Evolutionary conservation across 495 filamentous ascomycete species (phyloP).

Genomic region (Aspergillus cavernicola): DNA sequence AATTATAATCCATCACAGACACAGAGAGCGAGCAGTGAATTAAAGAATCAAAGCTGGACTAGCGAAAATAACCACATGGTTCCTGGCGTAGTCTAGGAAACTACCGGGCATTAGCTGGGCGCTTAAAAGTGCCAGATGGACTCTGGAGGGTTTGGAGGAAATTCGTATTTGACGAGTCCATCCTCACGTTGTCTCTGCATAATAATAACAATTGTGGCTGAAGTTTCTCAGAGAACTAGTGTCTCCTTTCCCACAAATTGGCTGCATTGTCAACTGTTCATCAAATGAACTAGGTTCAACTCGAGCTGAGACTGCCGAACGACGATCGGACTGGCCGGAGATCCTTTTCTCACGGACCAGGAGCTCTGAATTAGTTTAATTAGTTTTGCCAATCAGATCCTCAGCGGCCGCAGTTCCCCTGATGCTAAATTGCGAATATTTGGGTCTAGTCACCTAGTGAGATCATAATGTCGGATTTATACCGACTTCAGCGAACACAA

Average conservation of each 20-base stretch:
- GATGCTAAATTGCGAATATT: background rate
- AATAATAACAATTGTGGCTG: background rate
- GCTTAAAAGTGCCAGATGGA: background rate
- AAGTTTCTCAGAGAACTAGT: background rate
- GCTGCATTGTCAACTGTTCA: background rate
- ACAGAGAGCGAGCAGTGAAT: background rate
- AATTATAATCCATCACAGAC: background rate
- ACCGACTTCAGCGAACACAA: background rate
- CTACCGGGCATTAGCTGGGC: background rate
- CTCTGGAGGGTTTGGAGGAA: background rate
- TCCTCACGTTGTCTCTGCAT: background rate
- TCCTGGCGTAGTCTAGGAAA: constrained; percentile 6
- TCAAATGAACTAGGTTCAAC: background rate
- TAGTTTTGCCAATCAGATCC: constrained; percentile 4
- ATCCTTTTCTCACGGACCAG: constrained; percentile 13
- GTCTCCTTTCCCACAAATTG: background rate
- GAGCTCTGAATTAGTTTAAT: background rate
- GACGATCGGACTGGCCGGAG: constrained; percentile 16
- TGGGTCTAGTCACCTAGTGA: constrained; percentile 3
- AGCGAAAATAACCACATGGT: constrained; percentile 4
- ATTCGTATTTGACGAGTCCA: background rate
- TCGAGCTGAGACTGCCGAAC: background rate
- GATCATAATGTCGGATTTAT: background rate
- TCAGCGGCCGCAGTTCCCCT: background rate
- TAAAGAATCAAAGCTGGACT: background rate